Percentiles rank a stretch among this genome's conserved stretches.
phyloP scores from a whole-genome alignment of 257 asterid species.

The Scutellaria barbata region DNA sequence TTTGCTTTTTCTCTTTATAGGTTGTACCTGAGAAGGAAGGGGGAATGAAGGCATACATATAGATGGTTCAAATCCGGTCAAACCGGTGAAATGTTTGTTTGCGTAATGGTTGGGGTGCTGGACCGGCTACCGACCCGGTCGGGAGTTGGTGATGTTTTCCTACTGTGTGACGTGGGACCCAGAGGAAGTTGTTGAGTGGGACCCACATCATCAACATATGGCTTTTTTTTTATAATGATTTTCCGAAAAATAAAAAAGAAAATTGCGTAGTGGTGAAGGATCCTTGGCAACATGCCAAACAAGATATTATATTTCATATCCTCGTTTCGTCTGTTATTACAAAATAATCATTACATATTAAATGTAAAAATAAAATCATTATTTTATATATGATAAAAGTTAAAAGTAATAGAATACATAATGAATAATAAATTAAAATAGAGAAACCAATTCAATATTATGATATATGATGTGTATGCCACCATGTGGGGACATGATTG shows the following conservation, averaged over 20 bases:
- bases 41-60: conserved; percentile 31
- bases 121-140: conserved; percentile 43
- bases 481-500: background rate
- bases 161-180: conserved; percentile 28
- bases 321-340: too few species aligned
- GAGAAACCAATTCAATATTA: too few species aligned
- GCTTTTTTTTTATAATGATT: background rate
- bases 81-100: conserved; percentile 31
- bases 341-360: too few species aligned
- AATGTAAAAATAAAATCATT: too few species aligned
- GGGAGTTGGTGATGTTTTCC: conserved; percentile 54
- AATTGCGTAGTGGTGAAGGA: background rate
- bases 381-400: too few species aligned
- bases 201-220: background rate
- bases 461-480: too few species aligned
- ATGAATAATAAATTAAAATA: too few species aligned
- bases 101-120: conserved; percentile 23
- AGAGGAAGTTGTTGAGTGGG: conserved; percentile 36
- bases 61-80: conserved; percentile 37
- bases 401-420: too few species aligned
- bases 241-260: too few species aligned
- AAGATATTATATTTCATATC: too few species aligned
- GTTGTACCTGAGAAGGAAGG: conserved; percentile 23
- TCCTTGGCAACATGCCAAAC: too few species aligned
- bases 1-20: background rate